A percentile compares a stretch with the other conserved stretches of the same genome.
phyloP scores from a whole-genome alignment of 257 asterid genomes.

The Perilla frutescens region DNA sequence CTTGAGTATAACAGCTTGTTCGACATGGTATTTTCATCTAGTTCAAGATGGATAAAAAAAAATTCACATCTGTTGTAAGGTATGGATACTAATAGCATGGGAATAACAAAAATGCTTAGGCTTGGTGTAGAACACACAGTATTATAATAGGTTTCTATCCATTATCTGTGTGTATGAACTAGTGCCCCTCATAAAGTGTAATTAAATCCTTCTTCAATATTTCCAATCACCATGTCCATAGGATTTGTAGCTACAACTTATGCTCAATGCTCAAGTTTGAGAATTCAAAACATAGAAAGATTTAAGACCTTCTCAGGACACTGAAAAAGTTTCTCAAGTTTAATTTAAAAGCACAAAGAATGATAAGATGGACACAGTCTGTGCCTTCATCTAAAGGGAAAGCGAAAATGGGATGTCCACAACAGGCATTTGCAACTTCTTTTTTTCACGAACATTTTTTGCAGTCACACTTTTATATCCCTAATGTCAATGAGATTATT shows the following conservation, averaged over 20 bases:
- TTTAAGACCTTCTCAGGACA: neutral
- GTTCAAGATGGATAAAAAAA: neutral
- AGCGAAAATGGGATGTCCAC: neutral
- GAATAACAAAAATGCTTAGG: neutral
- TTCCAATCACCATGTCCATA: neutral
- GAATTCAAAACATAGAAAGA: neutral
- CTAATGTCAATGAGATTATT: neutral
- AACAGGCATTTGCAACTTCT: neutral
- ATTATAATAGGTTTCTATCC: neutral
- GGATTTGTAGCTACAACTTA: neutral
- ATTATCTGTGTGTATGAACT: neutral
- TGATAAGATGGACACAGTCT: too few species aligned
- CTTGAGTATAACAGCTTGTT: neutral
- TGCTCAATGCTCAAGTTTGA: slow-evolving; percentile 3
- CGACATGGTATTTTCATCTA: slow-evolving; percentile 6
- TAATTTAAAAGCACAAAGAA: neutral
- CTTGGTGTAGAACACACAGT: neutral
- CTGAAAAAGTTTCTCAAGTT: neutral
- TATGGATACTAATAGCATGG: neutral
- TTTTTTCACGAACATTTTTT: neutral
- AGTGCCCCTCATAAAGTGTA: neutral
- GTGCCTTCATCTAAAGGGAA: neutral
- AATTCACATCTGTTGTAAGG: neutral
- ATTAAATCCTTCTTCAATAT: neutral
- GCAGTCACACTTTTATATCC: neutral